These are phyloP conservation scores for Pulveroboletus sp. DNA, from an alignment of 768 basidiomycete genomes.

Conservation along the genomic window DNA sequence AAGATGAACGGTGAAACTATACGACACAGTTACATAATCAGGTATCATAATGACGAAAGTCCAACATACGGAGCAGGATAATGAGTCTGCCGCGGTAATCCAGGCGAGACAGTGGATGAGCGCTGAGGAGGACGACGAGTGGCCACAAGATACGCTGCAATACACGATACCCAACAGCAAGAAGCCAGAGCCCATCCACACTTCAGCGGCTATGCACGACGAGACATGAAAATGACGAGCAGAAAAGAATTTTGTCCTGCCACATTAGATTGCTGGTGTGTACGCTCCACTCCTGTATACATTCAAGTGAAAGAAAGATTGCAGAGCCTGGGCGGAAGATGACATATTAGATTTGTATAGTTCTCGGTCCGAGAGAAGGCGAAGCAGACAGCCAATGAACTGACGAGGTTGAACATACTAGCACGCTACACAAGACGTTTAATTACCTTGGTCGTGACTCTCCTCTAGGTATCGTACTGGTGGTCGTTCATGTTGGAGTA, in stretches of 20 bases:
- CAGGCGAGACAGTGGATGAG: not conserved
- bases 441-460: not conserved
- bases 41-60: too few relatives aligned
- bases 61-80: constrained; percentile 13
- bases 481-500: too few relatives aligned
- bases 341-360: not conserved
- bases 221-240: too few relatives aligned
- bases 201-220: not conserved
- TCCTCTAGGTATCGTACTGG: too few relatives aligned
- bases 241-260: not conserved
- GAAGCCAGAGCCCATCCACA: not conserved
- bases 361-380: not conserved
- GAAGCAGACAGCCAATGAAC: not conserved
- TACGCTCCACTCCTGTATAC: not conserved
- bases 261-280: not conserved
- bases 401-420: not conserved
- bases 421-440: too few relatives aligned
- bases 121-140: too few relatives aligned
- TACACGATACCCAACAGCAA: not conserved
- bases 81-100: constrained; percentile 7
- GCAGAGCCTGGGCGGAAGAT: not conserved
- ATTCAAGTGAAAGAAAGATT: not conserved
- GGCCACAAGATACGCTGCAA: too few relatives aligned
- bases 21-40: too few relatives aligned
- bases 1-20: too few relatives aligned